Conservation (phyloP, 768 basidiomycete genomes). For the Russula griseocarnosa region DNA sequence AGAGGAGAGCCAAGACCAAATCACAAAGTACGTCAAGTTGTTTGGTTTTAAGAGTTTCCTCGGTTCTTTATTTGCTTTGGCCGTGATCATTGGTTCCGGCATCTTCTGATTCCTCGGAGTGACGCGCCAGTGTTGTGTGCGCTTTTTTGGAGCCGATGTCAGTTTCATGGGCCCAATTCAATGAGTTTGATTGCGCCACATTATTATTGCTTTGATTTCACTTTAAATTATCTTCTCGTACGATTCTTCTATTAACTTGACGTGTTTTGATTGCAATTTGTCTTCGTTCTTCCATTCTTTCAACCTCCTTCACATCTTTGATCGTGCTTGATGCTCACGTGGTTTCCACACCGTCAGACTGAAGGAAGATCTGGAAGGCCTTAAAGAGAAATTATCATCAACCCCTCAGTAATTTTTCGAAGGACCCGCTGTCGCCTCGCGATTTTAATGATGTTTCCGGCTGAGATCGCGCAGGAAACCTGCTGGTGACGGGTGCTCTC, state of each 20-base stretch:
- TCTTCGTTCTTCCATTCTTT: slow-evolving; percentile 4
- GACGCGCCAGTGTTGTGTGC: slow-evolving; percentile 15
- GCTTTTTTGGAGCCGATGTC: slow-evolving; percentile 22
- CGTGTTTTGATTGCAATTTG: slow-evolving; percentile 29
- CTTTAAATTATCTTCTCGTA: slow-evolving; percentile 4
- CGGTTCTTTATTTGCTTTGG: slow-evolving; percentile 28
- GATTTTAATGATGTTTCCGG: slow-evolving; percentile 9
- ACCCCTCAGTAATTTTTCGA: slow-evolving; percentile 15
- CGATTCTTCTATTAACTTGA: slow-evolving; percentile 7
- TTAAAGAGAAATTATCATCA: slow-evolving; percentile 39
- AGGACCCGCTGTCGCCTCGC: slow-evolving; percentile 17
- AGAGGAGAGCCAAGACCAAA: slow-evolving; percentile 69
- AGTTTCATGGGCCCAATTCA: background rate
- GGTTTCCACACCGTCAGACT: slow-evolving; percentile 44
- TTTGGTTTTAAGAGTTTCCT: slow-evolving; percentile 50
- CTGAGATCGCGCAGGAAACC: slow-evolving; percentile 9
- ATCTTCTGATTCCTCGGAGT: slow-evolving; percentile 36
- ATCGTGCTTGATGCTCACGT: slow-evolving; percentile 22
- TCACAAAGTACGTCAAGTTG: slow-evolving; percentile 70
- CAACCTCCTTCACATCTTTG: background rate
- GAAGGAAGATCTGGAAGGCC: slow-evolving; percentile 58
- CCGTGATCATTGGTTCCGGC: slow-evolving; percentile 31
- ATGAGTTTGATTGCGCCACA: slow-evolving; percentile 1
- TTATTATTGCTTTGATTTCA: slow-evolving; percentile 1
- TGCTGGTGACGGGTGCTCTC: slow-evolving; percentile 15